Base-by-base conservation (phyloP, 768 basidiomycete species). In the Galerina sulciceps region DNA sequence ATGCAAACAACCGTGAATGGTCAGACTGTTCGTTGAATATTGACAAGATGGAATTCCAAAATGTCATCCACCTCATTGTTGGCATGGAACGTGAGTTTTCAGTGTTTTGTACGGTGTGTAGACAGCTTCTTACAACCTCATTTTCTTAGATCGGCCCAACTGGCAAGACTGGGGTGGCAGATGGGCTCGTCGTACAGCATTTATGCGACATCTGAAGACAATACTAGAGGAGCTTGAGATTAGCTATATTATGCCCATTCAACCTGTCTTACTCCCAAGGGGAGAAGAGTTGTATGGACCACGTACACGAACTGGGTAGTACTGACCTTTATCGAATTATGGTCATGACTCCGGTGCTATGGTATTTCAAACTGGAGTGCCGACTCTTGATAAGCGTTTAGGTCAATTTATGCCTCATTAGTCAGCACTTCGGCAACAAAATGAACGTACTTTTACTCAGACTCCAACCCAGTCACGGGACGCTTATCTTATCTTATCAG, bases 141-240 rank as follows among this genome's bases (percentile, higher is more conserved):
- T 51, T 35, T 34, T 22, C 59, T 10, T 22, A 89, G 88, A 92
- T 72, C 85, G 88, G 52, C 81, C 86, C 37, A 91, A 91, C 67
- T 93, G 91, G 91, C 91, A 93, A 68, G 90, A 93, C 67, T 93
- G 91, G 91, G 90, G 89, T 47, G 91, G 84, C 17, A 79, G 90
- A 57, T 91, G 89, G 90, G 77, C 76, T 8, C 86, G 90, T 45
- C 86, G 91, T 61, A 92, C 84, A 10, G 77, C 73, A 20, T 90
- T 93, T 71, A 92, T 93, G 91, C 83, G 87, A 38, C 71, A 88
- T 64, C 77, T 93, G 46, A 91, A 90, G 73, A 81, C 75, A 4
- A 68, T 86, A 13, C 74, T 92, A 52, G 90, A 92, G 70, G 90
- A 91, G 34, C 82, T 93, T 48, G 88, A 90, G 65, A 73, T 93